Conservation (phyloP, 352 stramenopile genomes). For the Globisporangium ultimum region DNA sequence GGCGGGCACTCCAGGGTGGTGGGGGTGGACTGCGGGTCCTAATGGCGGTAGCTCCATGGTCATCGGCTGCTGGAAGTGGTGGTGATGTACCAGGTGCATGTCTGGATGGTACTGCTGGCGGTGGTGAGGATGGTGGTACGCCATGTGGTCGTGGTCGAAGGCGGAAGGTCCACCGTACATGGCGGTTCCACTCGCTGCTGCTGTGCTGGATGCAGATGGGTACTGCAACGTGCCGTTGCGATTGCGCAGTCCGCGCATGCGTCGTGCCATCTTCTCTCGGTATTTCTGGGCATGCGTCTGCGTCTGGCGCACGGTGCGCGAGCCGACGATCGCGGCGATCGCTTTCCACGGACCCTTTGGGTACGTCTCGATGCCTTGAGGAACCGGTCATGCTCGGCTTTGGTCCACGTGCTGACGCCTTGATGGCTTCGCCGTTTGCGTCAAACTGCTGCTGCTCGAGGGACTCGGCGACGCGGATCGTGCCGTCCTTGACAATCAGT, state of each 20-base stretch:
- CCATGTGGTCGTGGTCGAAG: conserved; percentile 8
- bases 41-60: not conserved
- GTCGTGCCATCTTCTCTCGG: conserved; percentile 17
- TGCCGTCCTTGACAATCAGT: conserved; percentile 74
- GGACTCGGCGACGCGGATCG: conserved; percentile 59
- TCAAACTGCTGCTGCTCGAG: conserved; percentile 53
- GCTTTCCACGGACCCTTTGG: conserved; percentile 20
- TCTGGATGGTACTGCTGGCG: conserved; percentile 1
- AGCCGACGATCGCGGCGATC: conserved; percentile 22
- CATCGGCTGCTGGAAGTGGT: conserved; percentile 6
- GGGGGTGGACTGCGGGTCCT: not conserved
- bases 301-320: conserved; percentile 17
- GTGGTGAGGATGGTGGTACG: conserved; percentile 5
- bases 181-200: not conserved
- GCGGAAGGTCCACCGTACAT: conserved; percentile 1
- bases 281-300: conserved; percentile 23
- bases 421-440: conserved; percentile 38
- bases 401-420: conserved; percentile 20
- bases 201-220: not conserved
- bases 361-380: conserved; percentile 22
- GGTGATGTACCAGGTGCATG: not conserved
- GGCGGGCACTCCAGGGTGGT: not conserved
- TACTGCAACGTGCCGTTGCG: conserved; percentile 15
- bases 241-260: conserved; percentile 19
- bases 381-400: conserved; percentile 21